Evolutionary conservation across 176 grass and related monocot species (phyloP), one percentile per base, ranked within the genome.

Genomic region (Raddia guianensis): DNA sequence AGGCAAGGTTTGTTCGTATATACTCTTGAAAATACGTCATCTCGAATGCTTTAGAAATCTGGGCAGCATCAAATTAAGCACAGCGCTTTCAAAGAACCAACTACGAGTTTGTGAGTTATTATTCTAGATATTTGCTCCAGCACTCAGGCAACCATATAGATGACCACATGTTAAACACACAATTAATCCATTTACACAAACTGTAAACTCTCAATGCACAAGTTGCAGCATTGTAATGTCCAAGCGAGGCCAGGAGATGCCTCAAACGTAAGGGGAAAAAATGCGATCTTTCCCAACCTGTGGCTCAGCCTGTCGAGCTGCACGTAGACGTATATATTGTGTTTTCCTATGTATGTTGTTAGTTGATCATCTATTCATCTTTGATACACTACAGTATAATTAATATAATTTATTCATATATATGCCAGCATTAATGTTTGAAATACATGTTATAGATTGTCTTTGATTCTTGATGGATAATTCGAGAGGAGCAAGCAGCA

Each of bases 241-340:
- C 47, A 86, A 61, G 7, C 3, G 44, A 81, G 14, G 45, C 7
- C 12, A 68, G 68, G 13, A 0, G 42, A 74, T 27, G 16, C 2
- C 2, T 64, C 11, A 45, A 72, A 53, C 27, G 16, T 16, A 16
- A 27, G 27, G 27, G 27, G 27, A 16, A 15, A 5, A 35, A 74
- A 7, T 62, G 13, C 2, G 20, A 19, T 59, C 3, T 49, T 1
- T 19, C 33, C 68, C 62, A 91, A 91, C 92, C 86, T 84, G 77
- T 58, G 72, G 37, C 86, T 89, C 42, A 89, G 88, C 81, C 94
- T 98, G 82, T 98, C 95, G 4, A 94, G 89, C 63, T 92, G 88
- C 42, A 94, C 80, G 43, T 98, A 94, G 53, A 98, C 86, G 64
- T 93, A 95, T 62, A n/a, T n/a, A n/a, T n/a, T n/a, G n/a, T n/a